These are phyloP conservation scores for Vitis labrusca DNA, from an alignment of 164 flowering plant genomes.

Conservation along the genomic window DNA sequence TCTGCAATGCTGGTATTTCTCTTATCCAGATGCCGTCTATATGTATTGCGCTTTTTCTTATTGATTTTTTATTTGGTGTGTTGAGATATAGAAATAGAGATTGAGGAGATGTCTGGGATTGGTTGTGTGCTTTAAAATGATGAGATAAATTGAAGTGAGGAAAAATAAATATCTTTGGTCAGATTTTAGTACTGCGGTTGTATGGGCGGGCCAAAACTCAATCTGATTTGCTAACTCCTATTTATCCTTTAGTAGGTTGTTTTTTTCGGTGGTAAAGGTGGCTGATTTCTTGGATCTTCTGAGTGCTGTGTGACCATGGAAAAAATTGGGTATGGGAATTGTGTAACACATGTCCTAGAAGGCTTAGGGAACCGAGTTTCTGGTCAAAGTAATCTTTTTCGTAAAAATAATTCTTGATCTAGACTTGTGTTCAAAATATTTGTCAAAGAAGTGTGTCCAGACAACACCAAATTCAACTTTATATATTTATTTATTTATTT, in stretches of 20 bases:
- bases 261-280: neutral
- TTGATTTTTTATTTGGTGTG: neutral
- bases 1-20: slow-evolving; percentile 42
- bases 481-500: no score
- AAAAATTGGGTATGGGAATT: neutral
- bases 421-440: no score
- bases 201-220: neutral
- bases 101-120: neutral
- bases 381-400: neutral
- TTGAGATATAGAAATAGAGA: neutral
- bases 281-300: neutral
- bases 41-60: neutral
- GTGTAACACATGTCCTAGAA: neutral
- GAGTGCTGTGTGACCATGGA: neutral
- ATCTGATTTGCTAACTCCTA: neutral
- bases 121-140: neutral
- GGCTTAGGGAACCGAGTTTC: neutral
- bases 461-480: no score
- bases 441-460: no score
- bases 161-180: neutral
- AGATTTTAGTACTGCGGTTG: neutral
- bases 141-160: neutral
- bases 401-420: no score
- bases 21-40: neutral
- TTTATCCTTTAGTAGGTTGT: neutral